Conservation (phyloP, 2,329 filamentous ascomycete genomes). For the Penicillium sumatraense region DNA sequence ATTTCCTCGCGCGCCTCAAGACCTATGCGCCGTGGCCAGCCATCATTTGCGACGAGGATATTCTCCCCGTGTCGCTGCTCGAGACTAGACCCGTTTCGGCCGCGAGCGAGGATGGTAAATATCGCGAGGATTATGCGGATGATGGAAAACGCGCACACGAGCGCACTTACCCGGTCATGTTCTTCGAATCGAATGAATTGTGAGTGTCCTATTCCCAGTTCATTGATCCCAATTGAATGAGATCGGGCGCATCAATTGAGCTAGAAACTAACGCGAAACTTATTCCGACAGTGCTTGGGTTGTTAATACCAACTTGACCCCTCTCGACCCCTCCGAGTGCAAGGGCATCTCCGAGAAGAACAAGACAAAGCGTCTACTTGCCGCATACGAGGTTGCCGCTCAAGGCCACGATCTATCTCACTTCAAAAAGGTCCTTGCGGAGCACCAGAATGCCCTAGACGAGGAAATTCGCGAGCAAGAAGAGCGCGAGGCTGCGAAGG, state of each 20-base stretch:
- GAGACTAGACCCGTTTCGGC: constrained; percentile 83
- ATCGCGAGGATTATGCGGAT: constrained; percentile 83
- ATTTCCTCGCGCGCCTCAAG: constrained; percentile 91
- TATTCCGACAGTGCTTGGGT: constrained; percentile 76
- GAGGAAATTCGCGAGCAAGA: constrained; percentile 67
- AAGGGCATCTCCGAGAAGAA: constrained; percentile 67
- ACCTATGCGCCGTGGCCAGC: constrained; percentile 94
- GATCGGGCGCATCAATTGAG: background rate
- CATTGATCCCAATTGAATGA: too few species aligned
- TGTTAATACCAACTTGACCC: constrained; percentile 78
- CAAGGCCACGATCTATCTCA: constrained; percentile 76
- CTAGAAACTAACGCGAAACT: constrained; percentile 3
- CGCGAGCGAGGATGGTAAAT: constrained; percentile 78
- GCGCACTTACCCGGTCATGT: constrained; percentile 93
- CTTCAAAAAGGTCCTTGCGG: constrained; percentile 78
- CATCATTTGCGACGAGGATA: constrained; percentile 90
- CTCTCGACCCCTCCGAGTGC: constrained; percentile 75
- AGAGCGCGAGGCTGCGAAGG: constrained; percentile 53
- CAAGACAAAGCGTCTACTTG: constrained; percentile 80
- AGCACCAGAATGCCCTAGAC: constrained; percentile 61
- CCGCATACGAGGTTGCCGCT: constrained; percentile 79
- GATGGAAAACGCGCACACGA: constrained; percentile 85
- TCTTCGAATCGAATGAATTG: constrained; percentile 95
- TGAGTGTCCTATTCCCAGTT: too few species aligned
- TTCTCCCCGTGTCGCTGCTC: constrained; percentile 81